phyloP scores from a whole-genome alignment of 495 filamentous ascomycete genomes.

The Xylaria grammica region DNA sequence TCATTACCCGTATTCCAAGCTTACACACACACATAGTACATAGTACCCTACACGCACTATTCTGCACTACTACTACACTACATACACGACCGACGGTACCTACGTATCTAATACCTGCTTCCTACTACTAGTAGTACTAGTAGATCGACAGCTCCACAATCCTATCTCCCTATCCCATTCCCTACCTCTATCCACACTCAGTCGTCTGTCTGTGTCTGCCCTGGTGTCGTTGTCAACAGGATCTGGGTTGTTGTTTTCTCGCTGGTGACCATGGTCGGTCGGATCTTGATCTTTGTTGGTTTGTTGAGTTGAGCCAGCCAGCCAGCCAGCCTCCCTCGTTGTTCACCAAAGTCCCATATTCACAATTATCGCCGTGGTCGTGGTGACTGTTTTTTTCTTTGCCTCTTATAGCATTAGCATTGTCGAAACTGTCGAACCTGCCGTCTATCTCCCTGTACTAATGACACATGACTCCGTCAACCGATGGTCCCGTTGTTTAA shows the following conservation, averaged over 20 bases:
- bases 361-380: not conserved
- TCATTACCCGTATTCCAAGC: constrained; percentile 25
- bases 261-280: constrained; percentile 16
- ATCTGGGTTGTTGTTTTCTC: constrained; percentile 11
- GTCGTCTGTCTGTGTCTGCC: not conserved
- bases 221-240: constrained; percentile 9
- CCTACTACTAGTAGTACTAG: not conserved
- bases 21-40: not conserved
- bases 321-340: constrained; percentile 7
- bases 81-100: too few relatives aligned
- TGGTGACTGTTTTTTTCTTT: not conserved
- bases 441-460: constrained; percentile 9
- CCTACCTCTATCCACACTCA: constrained; percentile 8
- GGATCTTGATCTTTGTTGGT: constrained; percentile 13
- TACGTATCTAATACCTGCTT: constrained; percentile 16
- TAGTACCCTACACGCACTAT: too few relatives aligned
- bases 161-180: constrained; percentile 12
- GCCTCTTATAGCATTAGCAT: not conserved
- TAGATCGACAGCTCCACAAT: constrained; percentile 23
- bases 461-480: not conserved
- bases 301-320: constrained; percentile 16
- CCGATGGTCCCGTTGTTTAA: not conserved
- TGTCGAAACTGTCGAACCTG: not conserved
- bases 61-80: too few relatives aligned
- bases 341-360: constrained; percentile 12